phyloP scores from a whole-genome alignment of 148 eudicot species.

The Nepenthes mirabilis region DNA sequence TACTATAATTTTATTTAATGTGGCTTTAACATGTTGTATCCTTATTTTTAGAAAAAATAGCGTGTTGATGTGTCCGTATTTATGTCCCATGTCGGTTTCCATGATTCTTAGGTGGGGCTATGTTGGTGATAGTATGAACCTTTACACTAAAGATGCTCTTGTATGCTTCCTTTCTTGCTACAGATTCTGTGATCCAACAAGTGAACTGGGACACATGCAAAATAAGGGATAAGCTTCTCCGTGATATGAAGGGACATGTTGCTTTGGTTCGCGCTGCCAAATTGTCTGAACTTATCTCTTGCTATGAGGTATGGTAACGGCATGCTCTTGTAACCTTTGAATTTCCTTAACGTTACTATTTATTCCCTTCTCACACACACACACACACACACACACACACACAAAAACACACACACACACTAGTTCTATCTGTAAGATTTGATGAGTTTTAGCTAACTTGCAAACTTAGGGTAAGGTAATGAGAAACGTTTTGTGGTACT shows the following conservation, averaged over 20 bases:
- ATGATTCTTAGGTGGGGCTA: too few relatives aligned
- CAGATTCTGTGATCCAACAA: slow-evolving; percentile 68
- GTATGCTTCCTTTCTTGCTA: slow-evolving; percentile 2
- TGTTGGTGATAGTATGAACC: background rate
- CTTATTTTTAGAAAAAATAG: too few relatives aligned
- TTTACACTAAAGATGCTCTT: background rate
- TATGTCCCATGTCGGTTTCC: too few relatives aligned
- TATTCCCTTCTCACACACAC: background rate
- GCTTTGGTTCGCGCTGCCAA: slow-evolving; percentile 66
- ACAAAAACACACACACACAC: too few relatives aligned
- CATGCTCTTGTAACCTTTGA: background rate
- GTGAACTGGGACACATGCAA: slow-evolving; percentile 81
- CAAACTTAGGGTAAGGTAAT: background rate
- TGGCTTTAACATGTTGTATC: too few relatives aligned
- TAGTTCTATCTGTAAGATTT: too few relatives aligned
- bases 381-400: too few relatives aligned
- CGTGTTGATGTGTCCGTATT: too few relatives aligned
- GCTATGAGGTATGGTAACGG: slow-evolving; percentile 52
- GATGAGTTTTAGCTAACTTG: too few relatives aligned
- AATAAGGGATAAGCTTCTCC: slow-evolving; percentile 64
- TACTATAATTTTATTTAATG: too few relatives aligned
- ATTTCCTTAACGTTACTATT: background rate
- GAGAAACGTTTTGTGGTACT: background rate
- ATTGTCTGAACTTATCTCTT: slow-evolving; percentile 70
- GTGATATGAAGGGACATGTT: slow-evolving; percentile 78